These are phyloP conservation scores for Penicillium sp. DNA, from an alignment of 2,329 filamentous ascomycete genomes.

Conservation along the genomic window DNA sequence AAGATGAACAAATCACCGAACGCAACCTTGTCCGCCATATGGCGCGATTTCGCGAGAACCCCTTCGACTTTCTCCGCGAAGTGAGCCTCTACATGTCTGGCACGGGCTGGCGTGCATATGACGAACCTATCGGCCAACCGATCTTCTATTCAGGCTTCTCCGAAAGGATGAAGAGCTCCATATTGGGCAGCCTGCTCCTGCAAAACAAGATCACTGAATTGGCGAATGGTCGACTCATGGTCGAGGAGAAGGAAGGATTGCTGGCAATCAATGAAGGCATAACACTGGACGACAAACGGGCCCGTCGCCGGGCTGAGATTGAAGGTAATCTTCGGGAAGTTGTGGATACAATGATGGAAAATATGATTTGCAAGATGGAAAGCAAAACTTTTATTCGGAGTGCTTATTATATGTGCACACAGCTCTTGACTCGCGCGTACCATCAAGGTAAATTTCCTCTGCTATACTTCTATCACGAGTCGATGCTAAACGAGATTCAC, in stretches of 20 bases:
- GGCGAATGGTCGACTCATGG: constrained; percentile 68
- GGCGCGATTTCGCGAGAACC: constrained; percentile 76
- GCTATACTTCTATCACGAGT: not conserved
- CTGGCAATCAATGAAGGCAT: constrained; percentile 47
- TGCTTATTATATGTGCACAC: constrained; percentile 85
- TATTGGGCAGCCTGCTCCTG: constrained; percentile 74
- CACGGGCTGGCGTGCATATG: constrained; percentile 92
- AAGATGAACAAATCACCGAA: constrained; percentile 51
- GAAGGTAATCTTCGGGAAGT: constrained; percentile 74
- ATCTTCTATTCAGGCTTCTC: constrained; percentile 92
- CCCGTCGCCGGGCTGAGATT: constrained; percentile 56
- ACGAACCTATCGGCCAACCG: constrained; percentile 83
- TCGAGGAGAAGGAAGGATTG: constrained; percentile 75
- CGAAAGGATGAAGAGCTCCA: constrained; percentile 79
- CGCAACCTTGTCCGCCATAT: constrained; percentile 65
- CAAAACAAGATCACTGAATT: constrained; percentile 72
- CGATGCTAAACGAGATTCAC: constrained; percentile 1
- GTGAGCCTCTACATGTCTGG: constrained; percentile 91
- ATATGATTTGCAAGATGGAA: constrained; percentile 99
- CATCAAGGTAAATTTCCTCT: constrained; percentile 66
- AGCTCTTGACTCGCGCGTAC: constrained; percentile 87
- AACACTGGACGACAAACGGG: constrained; percentile 31
- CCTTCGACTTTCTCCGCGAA: constrained; percentile 82
- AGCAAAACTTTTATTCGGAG: constrained; percentile 87
- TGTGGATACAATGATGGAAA: constrained; percentile 80